Percentiles rank a stretch among this genome's conserved stretches.
Conservation (phyloP, 495 filamentous ascomycete genomes). For the Aeminium ludgeri region DNA sequence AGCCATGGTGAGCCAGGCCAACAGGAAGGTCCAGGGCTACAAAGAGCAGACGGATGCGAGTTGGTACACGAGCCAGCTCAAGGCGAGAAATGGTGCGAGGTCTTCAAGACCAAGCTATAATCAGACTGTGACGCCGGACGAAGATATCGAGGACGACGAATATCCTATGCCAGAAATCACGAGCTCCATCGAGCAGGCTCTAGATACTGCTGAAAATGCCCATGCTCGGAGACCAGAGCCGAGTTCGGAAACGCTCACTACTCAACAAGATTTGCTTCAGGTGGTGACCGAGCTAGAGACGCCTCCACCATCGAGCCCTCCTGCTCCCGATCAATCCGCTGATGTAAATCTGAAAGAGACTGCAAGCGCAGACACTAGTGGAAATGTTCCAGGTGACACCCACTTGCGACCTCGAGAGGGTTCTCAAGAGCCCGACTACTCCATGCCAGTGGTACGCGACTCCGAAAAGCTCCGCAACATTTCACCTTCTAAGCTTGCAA, state of each 20-base stretch:
- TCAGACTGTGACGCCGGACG: conserved; percentile 10
- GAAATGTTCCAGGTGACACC: background rate
- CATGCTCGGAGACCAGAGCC: background rate
- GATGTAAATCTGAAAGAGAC: background rate
- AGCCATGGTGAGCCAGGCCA: conserved; percentile 48
- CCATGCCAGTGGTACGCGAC: conserved; percentile 13
- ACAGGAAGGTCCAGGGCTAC: conserved; percentile 41
- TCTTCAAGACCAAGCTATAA: conserved; percentile 8
- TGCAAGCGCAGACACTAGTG: background rate
- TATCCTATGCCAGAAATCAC: conserved; percentile 14
- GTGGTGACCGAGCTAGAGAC: conserved; percentile 4
- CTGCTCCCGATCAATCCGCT: background rate
- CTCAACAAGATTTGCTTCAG: background rate
- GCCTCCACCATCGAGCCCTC: conserved; percentile 11
- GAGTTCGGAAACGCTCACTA: background rate
- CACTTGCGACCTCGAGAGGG: conserved; percentile 11
- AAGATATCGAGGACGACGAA: conserved; percentile 16
- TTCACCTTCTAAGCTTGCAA: conserved; percentile 19
- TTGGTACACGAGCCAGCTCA: conserved; percentile 63
- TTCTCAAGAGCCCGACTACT: conserved; percentile 17
- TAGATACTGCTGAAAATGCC: conserved; percentile 1
- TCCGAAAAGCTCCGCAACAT: conserved; percentile 9
- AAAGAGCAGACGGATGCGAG: conserved; percentile 57
- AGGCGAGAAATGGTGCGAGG: conserved; percentile 9
- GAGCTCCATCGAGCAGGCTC: conserved; percentile 14